These are phyloP conservation scores for Clavispora santaluciae DNA, from an alignment of 805 yeast species.

Conservation along the genomic window DNA sequence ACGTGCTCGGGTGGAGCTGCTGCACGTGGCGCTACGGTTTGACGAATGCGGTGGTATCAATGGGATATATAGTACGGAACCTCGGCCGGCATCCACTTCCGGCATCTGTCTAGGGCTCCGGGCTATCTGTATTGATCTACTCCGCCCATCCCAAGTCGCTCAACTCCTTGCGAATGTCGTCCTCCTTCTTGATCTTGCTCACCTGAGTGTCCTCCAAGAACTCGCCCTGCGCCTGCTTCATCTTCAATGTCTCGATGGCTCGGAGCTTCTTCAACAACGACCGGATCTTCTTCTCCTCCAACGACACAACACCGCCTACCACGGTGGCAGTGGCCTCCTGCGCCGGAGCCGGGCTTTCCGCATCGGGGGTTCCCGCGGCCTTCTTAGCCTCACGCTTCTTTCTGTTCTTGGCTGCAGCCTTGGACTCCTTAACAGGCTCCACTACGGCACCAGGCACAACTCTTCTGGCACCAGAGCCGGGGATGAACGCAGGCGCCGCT, in stretches of 20 bases:
- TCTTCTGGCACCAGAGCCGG: constrained; percentile 23
- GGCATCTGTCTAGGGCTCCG: neutral
- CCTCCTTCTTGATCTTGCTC: constrained; percentile 83
- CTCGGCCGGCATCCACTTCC: too few relatives aligned
- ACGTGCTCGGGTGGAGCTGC: too few relatives aligned
- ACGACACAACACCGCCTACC: constrained; percentile 58
- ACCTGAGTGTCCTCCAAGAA: constrained; percentile 89
- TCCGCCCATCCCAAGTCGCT: constrained; percentile 63
- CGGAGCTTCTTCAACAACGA: constrained; percentile 85
- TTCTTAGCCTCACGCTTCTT: constrained; percentile 69
- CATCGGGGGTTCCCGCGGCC: constrained; percentile 10
- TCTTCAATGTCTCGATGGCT: constrained; percentile 89
- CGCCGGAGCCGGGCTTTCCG: neutral
- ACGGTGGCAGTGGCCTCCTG: constrained; percentile 32
- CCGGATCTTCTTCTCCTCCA: constrained; percentile 91
- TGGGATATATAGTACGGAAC: too few relatives aligned
- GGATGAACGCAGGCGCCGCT: constrained; percentile 21
- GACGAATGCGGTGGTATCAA: too few relatives aligned
- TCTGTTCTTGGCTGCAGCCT: constrained; percentile 66
- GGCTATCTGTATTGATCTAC: constrained; percentile 9
- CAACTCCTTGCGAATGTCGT: constrained; percentile 71
- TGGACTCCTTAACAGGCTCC: constrained; percentile 44
- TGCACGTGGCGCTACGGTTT: too few relatives aligned
- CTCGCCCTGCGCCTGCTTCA: constrained; percentile 79
- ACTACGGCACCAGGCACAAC: constrained; percentile 56